Evolutionary conservation across 805 yeast species (phyloP), one percentile per base, ranked within the genome.

Genomic region (Metschnikowia baotianmanensis): DNA sequence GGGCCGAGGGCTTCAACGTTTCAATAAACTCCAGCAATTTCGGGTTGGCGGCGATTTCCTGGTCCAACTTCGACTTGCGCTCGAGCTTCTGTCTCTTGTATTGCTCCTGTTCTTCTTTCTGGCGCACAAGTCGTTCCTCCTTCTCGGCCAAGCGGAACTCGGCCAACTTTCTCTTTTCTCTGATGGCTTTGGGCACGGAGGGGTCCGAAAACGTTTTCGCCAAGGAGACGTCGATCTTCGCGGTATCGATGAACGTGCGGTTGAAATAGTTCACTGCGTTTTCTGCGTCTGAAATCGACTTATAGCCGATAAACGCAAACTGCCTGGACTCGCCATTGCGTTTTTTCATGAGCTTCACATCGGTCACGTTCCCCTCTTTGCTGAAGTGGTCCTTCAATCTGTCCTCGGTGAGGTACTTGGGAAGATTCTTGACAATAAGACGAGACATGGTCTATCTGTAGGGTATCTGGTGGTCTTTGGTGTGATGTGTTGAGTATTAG

Each of bases 221-320:
- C 38, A 83, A 55, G 28, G 79, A 79, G 11, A 93, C 98, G 32
- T 79, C 80, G 15, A 93, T 75, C 51, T 76, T 78, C 2, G 95
- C 73, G 1, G 97, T 89, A 55, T 87, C 93, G 42, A 93, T 80
- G 59, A 80, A 93, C 1, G 95, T 77, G 6, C 76, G 72, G 63
- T 93, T 72, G 62, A 84, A 90, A 61, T 76, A 88, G 34, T 67
- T 71, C 6, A 82, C 91, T 0, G 96, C 96, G 32, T 71, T 75
- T 36, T 73, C 77, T 1, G 99, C 98, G 54, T 86, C 96, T 10
- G 65, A 72, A 15, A 65, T 70, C n/a, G 80, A 71, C 53, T 80
- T 82, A 62, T 77, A 93, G 1, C 99, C 99, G 37, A 93, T 71
- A 55, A 93, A 93, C 6, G 96, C 98, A 71, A 93, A 93, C 52